These are phyloP conservation scores for Thymus quinquecostatus DNA, from an alignment of 257 asterid genomes.

Conservation along the genomic window DNA sequence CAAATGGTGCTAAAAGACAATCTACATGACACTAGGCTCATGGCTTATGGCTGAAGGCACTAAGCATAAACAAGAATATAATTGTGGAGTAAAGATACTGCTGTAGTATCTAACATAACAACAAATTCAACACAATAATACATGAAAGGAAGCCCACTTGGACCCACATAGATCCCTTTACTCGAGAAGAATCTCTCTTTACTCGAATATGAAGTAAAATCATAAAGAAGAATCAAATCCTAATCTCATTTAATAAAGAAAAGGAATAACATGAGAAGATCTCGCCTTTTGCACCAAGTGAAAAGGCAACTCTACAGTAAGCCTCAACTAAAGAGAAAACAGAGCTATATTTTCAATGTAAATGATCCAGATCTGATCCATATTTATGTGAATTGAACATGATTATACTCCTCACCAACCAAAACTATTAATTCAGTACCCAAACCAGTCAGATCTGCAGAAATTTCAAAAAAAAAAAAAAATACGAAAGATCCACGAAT, in stretches of 20 bases:
- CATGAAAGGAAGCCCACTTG: conserved; percentile 30
- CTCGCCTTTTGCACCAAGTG: background rate
- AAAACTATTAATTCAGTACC: conserved; percentile 6
- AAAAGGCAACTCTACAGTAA: conserved; percentile 15
- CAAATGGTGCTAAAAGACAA: background rate
- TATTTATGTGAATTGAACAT: conserved; percentile 2
- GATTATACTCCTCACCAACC: conserved; percentile 15
- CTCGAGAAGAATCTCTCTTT: conserved; percentile 1
- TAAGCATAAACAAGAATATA: conserved; percentile 17
- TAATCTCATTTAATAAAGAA: background rate
- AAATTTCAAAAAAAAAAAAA: too few species aligned
- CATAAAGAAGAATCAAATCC: conserved; percentile 28
- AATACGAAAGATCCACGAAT: conserved; percentile 14
- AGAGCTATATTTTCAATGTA: background rate
- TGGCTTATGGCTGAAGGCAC: background rate
- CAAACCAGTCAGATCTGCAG: conserved; percentile 17
- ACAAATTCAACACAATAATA: background rate
- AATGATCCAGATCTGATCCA: background rate
- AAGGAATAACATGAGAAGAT: background rate
- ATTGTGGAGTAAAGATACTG: conserved; percentile 10
- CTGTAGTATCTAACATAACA: conserved; percentile 2
- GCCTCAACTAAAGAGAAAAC: conserved; percentile 9
- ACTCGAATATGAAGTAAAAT: conserved; percentile 15
- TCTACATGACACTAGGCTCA: background rate
- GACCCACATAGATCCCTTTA: conserved; percentile 19